Evolutionary conservation across 1,284 basidiomycete species (phyloP), one percentile per base, ranked within the genome.

Genomic region (Moniliella sp.): DNA sequence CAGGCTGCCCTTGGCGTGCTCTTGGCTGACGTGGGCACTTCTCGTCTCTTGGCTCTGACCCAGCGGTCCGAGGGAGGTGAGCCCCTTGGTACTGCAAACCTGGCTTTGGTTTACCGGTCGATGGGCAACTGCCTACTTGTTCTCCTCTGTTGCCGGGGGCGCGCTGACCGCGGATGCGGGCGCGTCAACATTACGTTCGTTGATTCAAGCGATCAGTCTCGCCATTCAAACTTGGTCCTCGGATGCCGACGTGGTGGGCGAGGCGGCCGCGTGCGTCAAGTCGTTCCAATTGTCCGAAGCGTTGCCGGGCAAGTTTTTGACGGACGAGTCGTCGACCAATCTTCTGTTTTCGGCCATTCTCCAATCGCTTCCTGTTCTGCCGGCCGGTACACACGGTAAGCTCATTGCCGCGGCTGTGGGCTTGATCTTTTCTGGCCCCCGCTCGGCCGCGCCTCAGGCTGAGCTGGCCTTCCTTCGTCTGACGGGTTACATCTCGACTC

Each of bases 81-180:
- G 51, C 31, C 54, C 54, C 13, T 51, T 48, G 33, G 46, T 47
- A 10, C 34, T 49, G 15, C 45, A 45, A 14, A 49, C 51, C 10
- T 33, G 47, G 10, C 34, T 57, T 2, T 50, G 48, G 48, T 45
- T 55, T 25, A 46, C 37, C 1, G 50, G 42, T 7, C 48, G 54
- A 9, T 55, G 51, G 51, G 46, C 43, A 18, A 47, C 49, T 4
- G 37, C 42, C 21, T 61, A 44, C 40, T 44, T 46, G 8, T 37
- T 51, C 11, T 37, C 35, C 27, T 34, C 31, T 30, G 33, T 37
- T 18, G 32, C 34, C 15, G 18, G 18, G 17, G 13, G 13, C 12
- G 31, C 37, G 9, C 35, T 39, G 16, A 32, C 31, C 25, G 25
- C 43, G 19, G 31, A 45, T 32, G 42, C 47, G 29, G 26, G 34